Evolutionary conservation across 805 yeast genomes (phyloP), one percentile per base, ranked within the genome.

Genomic region (Jamesozyma rosinii): DNA sequence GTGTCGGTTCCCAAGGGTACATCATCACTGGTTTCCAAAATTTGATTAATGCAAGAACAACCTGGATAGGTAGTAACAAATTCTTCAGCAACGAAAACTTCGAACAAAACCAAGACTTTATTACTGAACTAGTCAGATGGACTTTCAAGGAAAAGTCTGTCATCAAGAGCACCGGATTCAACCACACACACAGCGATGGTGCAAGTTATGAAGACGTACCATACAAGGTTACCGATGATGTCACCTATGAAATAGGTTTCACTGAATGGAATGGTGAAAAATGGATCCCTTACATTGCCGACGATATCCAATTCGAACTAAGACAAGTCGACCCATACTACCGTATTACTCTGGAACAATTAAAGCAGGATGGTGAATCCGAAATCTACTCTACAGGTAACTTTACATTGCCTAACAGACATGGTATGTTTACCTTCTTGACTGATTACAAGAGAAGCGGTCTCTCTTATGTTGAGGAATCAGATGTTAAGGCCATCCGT

Each of bases 291-390:
- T 87, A 63, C 59, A 38, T 48, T n/a, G 59, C 75, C 8, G 72
- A 75, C 41, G 83, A 81, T 47, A 61, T 85, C 44, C 98, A 92
- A 67, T 69, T 92, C 44, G 89, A 87, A 55, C 78, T 88, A 63
- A 77, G 75, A 55, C 81, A 92, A 90, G 75, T 92, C 49, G 97
- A 92, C 61, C 98, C 99, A 35, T 92, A 90, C 69, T 88, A 88
- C 59, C 79, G 98, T 58, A 59, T 90, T 45, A 78, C 73, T 47
- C 67, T 92, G 55, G 4, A 52, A 62, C 17, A 70, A 73, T 24
- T n/a, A 13, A 18, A 35, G 10, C 58, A 68, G 36, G 69, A 69
- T 9, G 61, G 68, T 2, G 65, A 66, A 26, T 63, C 67, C 4
- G 63, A 72, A n/a, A 81, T 78, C 55, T 80, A 76, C 55, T 66